A percentile compares a stretch with the other conserved stretches of the same genome.
Evolutionary conservation across 1,139 yeast species (phyloP).

Genomic region (Magnusiomyces fungicola): DNA sequence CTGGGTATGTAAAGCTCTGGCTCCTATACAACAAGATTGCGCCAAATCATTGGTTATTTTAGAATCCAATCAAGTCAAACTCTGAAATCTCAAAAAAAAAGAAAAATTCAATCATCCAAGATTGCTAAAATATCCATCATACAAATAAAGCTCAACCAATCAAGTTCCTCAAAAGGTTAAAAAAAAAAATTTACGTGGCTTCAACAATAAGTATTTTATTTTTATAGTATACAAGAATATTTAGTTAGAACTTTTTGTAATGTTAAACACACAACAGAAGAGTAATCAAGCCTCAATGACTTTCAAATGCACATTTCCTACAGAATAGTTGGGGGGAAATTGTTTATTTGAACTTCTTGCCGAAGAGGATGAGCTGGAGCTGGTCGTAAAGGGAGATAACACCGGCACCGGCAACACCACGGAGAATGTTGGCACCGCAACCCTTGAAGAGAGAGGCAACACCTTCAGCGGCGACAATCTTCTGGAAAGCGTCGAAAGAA

Average conservation of each 20-base stretch:
- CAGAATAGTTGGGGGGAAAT: conserved; percentile 27
- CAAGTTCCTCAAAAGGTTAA: too few species aligned
- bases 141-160: too few species aligned
- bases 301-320: background rate
- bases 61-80: too few species aligned
- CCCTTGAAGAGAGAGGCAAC: conserved; percentile 69
- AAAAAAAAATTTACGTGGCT: background rate
- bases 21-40: too few species aligned
- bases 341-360: conserved; percentile 56
- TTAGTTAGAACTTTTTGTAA: background rate
- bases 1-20: too few species aligned
- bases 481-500: conserved; percentile 64
- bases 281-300: too few species aligned
- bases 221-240: background rate
- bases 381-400: conserved; percentile 75
- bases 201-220: background rate
- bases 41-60: too few species aligned
- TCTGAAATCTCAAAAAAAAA: too few species aligned
- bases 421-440: conserved; percentile 80
- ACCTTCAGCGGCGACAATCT: conserved; percentile 72
- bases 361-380: conserved; percentile 64
- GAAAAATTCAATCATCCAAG: too few species aligned
- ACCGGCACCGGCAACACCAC: conserved; percentile 89
- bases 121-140: too few species aligned
- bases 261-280: conserved; percentile 2